Conservation (phyloP, 1,284 basidiomycete species). For the Schizopora paradoxa region DNA sequence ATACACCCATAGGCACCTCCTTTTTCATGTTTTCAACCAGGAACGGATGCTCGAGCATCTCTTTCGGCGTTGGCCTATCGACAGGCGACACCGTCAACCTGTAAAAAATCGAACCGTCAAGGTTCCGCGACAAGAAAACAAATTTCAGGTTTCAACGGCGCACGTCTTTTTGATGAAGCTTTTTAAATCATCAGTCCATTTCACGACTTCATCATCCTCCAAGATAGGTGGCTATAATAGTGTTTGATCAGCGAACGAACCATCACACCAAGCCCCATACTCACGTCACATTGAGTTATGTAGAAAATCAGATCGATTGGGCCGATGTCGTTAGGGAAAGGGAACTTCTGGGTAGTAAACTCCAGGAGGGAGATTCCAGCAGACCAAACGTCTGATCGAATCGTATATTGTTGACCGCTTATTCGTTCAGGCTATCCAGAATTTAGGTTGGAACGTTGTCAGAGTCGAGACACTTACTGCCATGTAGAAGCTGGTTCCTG, state of each 20-base stretch:
- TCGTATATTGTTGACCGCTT: constrained; percentile 83
- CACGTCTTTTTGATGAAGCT: constrained; percentile 89
- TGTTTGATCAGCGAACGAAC: constrained; percentile 9
- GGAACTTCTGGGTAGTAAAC: constrained; percentile 91
- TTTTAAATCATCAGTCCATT: constrained; percentile 86
- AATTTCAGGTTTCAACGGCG: constrained; percentile 30
- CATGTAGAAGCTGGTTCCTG: constrained; percentile 97
- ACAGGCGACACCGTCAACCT: constrained; percentile 55
- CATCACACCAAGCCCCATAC: constrained; percentile 23
- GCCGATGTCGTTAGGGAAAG: constrained; percentile 88
- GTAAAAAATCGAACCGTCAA: constrained; percentile 18
- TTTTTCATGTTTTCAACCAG: constrained; percentile 74
- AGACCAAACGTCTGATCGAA: constrained; percentile 98
- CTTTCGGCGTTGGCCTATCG: constrained; percentile 77
- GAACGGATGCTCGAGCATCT: constrained; percentile 87
- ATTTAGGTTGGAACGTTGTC: constrained; percentile 12
- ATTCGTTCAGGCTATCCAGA: constrained; percentile 82
- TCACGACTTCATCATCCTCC: constrained; percentile 64
- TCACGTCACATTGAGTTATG: constrained; percentile 77
- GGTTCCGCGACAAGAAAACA: constrained; percentile 25
- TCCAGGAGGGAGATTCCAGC: constrained; percentile 91
- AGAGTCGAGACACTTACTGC: constrained; percentile 57
- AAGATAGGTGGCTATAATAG: constrained; percentile 69
- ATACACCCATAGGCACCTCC: constrained; percentile 84
- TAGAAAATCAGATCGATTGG: constrained; percentile 93